Evolutionary conservation across 129 eudicot species (phyloP), one percentile per base, ranked within the genome.

Genomic region (Centrapalus pauciflorus): DNA sequence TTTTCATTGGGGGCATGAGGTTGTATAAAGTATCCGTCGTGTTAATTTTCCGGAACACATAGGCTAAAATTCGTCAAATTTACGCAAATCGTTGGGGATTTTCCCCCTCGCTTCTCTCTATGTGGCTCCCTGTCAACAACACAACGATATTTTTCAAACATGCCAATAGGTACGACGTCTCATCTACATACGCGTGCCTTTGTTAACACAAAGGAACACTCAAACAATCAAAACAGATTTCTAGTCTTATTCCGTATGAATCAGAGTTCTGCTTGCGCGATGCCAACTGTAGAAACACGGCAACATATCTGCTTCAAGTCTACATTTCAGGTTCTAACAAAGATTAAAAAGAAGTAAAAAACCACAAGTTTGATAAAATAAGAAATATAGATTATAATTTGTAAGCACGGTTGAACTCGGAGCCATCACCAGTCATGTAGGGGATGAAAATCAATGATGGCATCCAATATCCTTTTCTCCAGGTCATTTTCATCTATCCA

Each of bases 401-500:
- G 30, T 28, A 58, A 46, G 60, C 67, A 19, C 29, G 48, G 19
- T 4, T 41, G 8, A 10, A 35, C 24, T 21, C 41, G 40, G 40
- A 25, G 40, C 2, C 38, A 24, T 30, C 29, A 0, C 21, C 29
- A 0, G 24, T 84, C 67, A 82, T n/a, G n/a, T 13, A 73, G 62
- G 50, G 25, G 43, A 50, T 17, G 32, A 21, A 26, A 10, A 37
- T 76, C 77, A 20, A 62, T 71, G 28, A 67, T 29, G 55, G 85
- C 80, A 46, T 60, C 70, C 2, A 69, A 29, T 66, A 61, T 70
- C 77, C 28, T 85, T 35, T 74, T 71, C 78, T 73, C 96, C 61
- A 87, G 52, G 16, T 82, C 79, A 25, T 59, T 7, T 70, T 91
- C 97, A 12, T 76, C 87, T 37, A 91, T 70, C 97, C 97, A 91